These are phyloP conservation scores for Trichoderma endophyticum DNA, from an alignment of 2,329 filamentous ascomycete species.

Conservation along the genomic window DNA sequence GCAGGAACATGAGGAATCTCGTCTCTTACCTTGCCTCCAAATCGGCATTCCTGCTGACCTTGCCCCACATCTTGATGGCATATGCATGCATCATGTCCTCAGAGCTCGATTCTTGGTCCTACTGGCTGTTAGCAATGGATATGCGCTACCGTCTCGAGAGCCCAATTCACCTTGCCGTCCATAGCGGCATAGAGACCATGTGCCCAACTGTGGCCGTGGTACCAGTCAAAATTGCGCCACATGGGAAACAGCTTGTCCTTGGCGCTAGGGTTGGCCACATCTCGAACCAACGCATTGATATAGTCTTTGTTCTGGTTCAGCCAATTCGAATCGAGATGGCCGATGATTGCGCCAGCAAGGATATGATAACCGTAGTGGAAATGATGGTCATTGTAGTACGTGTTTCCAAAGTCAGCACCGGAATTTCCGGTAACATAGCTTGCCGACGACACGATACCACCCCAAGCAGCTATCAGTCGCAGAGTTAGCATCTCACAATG, in stretches of 20 bases:
- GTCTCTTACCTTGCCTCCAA: slow-evolving; percentile 66
- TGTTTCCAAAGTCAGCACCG: slow-evolving; percentile 84
- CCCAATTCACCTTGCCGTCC: slow-evolving; percentile 61
- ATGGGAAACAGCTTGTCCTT: slow-evolving; percentile 75
- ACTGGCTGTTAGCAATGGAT: background rate
- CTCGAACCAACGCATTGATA: slow-evolving; percentile 80
- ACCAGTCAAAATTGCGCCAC: slow-evolving; percentile 88
- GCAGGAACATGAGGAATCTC: background rate
- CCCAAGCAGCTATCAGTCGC: slow-evolving; percentile 58
- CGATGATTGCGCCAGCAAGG: slow-evolving; percentile 80
- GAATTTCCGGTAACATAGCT: slow-evolving; percentile 67
- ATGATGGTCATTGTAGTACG: slow-evolving; percentile 74
- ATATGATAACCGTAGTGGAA: slow-evolving; percentile 88
- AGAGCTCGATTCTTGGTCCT: slow-evolving; percentile 79
- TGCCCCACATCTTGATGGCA: slow-evolving; percentile 92
- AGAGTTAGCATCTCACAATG: background rate
- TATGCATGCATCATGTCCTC: slow-evolving; percentile 88
- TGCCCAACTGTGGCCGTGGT: slow-evolving; percentile 90
- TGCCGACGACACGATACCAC: slow-evolving; percentile 74
- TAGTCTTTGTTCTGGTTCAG: slow-evolving; percentile 69
- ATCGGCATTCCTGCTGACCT: slow-evolving; percentile 67
- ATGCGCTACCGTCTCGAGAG: background rate
- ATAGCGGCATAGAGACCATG: slow-evolving; percentile 68
- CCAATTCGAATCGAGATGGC: slow-evolving; percentile 73
- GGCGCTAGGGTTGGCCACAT: slow-evolving; percentile 71